Base-by-base conservation (phyloP, 1,139 yeast genomes). In the Pichia sp. region DNA sequence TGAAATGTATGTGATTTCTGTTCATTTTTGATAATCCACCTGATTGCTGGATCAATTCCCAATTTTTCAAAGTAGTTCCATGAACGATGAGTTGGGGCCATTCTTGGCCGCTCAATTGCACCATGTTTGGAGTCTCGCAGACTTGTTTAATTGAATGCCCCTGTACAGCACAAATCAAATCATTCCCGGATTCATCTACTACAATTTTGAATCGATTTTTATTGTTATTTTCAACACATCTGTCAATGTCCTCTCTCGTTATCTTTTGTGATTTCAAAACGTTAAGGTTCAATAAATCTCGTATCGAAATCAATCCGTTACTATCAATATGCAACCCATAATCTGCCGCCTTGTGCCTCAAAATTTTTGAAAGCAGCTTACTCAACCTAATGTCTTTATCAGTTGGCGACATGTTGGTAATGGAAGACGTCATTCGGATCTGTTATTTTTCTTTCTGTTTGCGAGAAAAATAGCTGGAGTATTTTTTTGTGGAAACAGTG, bases 1-100 rank as follows among this genome's bases (percentile, higher is more conserved):
- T 80, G 58, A 92, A 71, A 63, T 92, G 98, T 27, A 92, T 79
- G 61, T 92, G 98, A 53, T 83, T 82, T 54, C 98, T 67, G 33
- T 62, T 66, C 96, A 88, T 86, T 45, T 64, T 68, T 29, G 73
- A 72, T 32, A 92, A 65, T 0, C 94, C 94, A 0, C 78, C 79
- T 9, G 71, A 54, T 34, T 62, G 49, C 27, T 72, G 49, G n/a
- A 87, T 86, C 9, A 57, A 48, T 1, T 65, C 58, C 54, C 84
- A 65, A 27, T 76, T 78, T 5, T 62, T 59, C n/a, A 47, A 48
- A 50, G 71, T 78, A 0, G 98, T 92, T 5, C 98, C 98, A 60
- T 94, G 98, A 35, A 85, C 77, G 4, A 86, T 71, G 3, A 59
- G 55, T 0, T 49, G 44, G 0, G 76, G 82, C 42, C 72, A 64